Percentiles rank a stretch among this genome's conserved stretches.
These are phyloP conservation scores for Zygotorulaspora danielsina DNA, from an alignment of 805 yeast species.

Conservation along the genomic window DNA sequence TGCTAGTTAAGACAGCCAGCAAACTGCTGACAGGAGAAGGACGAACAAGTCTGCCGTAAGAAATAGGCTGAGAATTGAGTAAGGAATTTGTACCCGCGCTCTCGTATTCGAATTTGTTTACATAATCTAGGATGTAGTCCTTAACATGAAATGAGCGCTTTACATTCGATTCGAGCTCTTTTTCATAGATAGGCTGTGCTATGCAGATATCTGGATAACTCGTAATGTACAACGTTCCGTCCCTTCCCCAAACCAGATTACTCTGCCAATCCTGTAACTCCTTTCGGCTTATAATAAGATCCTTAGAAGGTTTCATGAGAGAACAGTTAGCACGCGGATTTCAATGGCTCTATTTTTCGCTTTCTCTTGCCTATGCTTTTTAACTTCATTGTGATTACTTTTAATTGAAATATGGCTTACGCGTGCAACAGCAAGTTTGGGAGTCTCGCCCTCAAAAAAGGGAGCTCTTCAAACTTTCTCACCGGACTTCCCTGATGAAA, in stretches of 20 bases:
- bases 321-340: not conserved
- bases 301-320: conserved; percentile 28
- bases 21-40: conserved; percentile 21
- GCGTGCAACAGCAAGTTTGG: no score
- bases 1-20: conserved; percentile 30
- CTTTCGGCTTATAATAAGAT: conserved; percentile 26
- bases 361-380: not conserved
- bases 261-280: conserved; percentile 29
- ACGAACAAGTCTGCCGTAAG: conserved; percentile 20
- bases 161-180: conserved; percentile 16
- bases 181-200: conserved; percentile 27
- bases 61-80: conserved; percentile 30
- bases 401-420: no score
- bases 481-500: no score
- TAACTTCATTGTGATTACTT: no score
- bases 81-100: conserved; percentile 22
- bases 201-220: conserved; percentile 29
- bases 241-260: conserved; percentile 28
- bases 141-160: conserved; percentile 28
- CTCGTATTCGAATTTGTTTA: conserved; percentile 30
- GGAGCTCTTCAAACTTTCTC: no score
- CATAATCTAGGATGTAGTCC: conserved; percentile 20
- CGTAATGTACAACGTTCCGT: conserved; percentile 30
- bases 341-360: not conserved
- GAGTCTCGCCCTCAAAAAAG: no score